Percentiles rank a stretch among this genome's conserved stretches.
Conservation (phyloP, 2,329 filamentous ascomycete species). For the Aspergillus quadricinctus region DNA sequence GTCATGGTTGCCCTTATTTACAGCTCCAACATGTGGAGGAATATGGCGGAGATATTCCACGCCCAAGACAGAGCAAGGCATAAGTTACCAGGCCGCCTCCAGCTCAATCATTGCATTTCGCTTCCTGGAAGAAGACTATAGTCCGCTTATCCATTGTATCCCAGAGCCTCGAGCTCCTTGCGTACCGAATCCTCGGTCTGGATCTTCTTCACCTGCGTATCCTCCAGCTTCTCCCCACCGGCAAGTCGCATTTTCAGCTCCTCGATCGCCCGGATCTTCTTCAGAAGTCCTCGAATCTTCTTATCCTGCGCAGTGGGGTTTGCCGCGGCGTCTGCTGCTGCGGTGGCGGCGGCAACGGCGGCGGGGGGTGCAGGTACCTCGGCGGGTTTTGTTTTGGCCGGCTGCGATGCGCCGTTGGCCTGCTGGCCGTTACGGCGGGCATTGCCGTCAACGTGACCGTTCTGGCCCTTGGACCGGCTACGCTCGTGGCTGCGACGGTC, state of each 20-base stretch:
- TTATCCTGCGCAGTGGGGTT: conserved; percentile 74
- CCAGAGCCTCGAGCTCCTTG: conserved; percentile 70
- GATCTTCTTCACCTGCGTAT: conserved; percentile 98
- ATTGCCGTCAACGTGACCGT: conserved; percentile 31
- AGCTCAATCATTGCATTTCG: background rate
- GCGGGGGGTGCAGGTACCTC: conserved; percentile 23
- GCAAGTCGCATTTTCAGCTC: conserved; percentile 96
- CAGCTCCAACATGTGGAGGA: background rate
- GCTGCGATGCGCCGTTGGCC: conserved; percentile 24
- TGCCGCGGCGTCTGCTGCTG: conserved; percentile 13
- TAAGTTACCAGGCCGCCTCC: background rate
- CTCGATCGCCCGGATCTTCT: conserved; percentile 97
- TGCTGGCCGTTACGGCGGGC: conserved; percentile 17
- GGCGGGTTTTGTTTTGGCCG: conserved; percentile 28
- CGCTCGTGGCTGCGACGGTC: conserved; percentile 61
- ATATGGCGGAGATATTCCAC: background rate
- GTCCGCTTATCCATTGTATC: conserved; percentile 37
- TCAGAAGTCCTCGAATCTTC: conserved; percentile 87
- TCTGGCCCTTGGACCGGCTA: conserved; percentile 46
- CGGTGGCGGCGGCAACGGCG: conserved; percentile 24
- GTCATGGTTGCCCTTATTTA: background rate
- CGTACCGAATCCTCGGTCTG: conserved; percentile 78
- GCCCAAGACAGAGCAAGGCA: background rate
- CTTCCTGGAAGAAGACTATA: background rate
- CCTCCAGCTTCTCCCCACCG: conserved; percentile 91